A percentile compares a stretch with the other conserved stretches of the same genome.
phyloP scores from a whole-genome alignment of 2,329 filamentous ascomycete species.

The Paracoccidioides brasiliensis region DNA sequence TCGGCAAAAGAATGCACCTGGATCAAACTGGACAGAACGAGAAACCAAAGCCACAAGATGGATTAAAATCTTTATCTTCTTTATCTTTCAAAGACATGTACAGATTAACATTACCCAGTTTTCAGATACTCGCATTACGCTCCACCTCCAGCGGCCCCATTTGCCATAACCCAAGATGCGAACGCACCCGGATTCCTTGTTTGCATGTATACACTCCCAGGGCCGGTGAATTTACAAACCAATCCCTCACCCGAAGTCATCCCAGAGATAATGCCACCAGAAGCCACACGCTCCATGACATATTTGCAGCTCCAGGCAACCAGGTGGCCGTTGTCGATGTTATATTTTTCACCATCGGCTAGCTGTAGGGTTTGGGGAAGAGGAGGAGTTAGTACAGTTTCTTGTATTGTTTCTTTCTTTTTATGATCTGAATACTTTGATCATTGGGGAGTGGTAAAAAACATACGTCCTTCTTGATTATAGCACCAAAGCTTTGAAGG shows the following conservation, averaged over 20 bases:
- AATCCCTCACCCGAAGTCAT: conserved; percentile 72
- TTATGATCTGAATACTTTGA: neutral
- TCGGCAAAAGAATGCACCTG: neutral
- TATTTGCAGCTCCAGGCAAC: conserved; percentile 98
- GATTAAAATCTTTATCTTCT: neutral
- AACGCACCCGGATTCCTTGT: conserved; percentile 68
- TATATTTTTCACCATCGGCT: conserved; percentile 65
- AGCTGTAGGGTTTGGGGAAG: conserved; percentile 17
- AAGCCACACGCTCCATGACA: conserved; percentile 74
- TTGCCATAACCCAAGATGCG: conserved; percentile 34
- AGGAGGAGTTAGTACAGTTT: neutral
- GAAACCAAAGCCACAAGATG: neutral
- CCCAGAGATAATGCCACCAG: conserved; percentile 84
- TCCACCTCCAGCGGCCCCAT: conserved; percentile 1
- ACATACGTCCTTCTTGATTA: conserved; percentile 76
- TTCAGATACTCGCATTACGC: neutral
- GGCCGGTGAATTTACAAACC: conserved; percentile 85
- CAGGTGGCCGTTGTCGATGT: conserved; percentile 83
- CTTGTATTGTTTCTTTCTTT: neutral
- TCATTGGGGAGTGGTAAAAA: neutral
- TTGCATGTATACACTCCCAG: conserved; percentile 84
- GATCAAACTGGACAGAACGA: neutral
- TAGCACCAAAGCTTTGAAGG: conserved; percentile 87
- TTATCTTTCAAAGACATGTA: neutral
- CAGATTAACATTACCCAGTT: neutral